Evolutionary conservation across 495 filamentous ascomycete species (phyloP).

Genomic region (Lophiostoma macrostomum): DNA sequence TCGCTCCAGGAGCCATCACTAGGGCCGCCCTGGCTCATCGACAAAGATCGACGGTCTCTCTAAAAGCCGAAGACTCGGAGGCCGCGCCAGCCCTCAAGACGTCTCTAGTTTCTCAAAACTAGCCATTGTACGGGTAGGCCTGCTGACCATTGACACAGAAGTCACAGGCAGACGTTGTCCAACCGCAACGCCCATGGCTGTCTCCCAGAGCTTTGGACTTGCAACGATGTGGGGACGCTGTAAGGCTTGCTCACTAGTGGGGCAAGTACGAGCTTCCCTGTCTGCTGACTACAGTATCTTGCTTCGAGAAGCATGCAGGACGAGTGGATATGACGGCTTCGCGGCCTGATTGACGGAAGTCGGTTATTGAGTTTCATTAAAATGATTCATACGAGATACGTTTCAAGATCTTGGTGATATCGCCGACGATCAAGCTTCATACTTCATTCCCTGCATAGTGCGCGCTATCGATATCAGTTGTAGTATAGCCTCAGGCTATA

Average conservation of each 20-base stretch:
- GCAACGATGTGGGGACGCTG: conserved; percentile 18
- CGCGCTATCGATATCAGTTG: background rate
- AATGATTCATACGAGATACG: conserved; percentile 15
- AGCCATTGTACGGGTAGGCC: background rate
- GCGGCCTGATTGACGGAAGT: conserved; percentile 22
- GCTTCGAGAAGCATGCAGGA: conserved; percentile 16
- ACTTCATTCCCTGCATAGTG: conserved; percentile 12
- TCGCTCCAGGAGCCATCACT: background rate
- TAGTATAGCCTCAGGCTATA: conserved; percentile 7
- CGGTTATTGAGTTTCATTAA: conserved; percentile 16
- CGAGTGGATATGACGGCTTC: background rate
- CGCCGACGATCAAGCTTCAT: conserved; percentile 21
- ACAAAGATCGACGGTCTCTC: background rate
- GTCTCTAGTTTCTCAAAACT: no score
- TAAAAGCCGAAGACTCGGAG: no score
- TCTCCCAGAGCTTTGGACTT: background rate
- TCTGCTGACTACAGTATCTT: background rate
- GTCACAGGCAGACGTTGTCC: conserved; percentile 7
- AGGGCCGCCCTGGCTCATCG: background rate
- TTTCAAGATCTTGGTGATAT: conserved; percentile 15
- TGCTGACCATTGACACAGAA: conserved; percentile 14
- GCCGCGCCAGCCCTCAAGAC: no score
- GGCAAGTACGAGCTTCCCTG: conserved; percentile 9
- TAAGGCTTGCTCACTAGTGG: conserved; percentile 14
- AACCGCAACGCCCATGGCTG: background rate